Evolutionary conservation across 495 filamentous ascomycete genomes (phyloP).

Genomic region (Penicillium arizonense): DNA sequence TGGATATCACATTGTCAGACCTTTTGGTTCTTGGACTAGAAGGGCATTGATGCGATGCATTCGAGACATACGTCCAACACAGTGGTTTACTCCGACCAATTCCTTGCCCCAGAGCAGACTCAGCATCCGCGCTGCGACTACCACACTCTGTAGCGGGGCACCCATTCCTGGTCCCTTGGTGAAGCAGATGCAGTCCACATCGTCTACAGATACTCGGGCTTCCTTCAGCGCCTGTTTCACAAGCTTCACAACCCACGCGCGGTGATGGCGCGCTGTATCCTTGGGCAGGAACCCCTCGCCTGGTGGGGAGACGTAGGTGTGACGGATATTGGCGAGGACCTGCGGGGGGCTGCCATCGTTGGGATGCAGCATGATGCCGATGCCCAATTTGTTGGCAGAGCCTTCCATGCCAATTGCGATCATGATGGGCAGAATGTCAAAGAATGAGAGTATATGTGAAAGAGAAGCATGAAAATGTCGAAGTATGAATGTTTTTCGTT

Average conservation of each 20-base stretch:
- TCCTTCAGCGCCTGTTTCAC: constrained; percentile 73
- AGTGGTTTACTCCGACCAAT: constrained; percentile 94
- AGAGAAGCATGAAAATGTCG: background rate
- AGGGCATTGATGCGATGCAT: background rate
- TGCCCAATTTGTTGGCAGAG: constrained; percentile 95
- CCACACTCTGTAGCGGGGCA: constrained; percentile 86
- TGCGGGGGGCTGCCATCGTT: constrained; percentile 57
- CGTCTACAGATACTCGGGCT: constrained; percentile 56
- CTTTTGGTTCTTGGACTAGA: background rate
- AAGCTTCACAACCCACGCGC: constrained; percentile 75
- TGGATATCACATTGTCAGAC: constrained; percentile 22
- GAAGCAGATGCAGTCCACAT: constrained; percentile 92
- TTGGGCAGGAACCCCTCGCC: constrained; percentile 95
- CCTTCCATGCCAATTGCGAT: constrained; percentile 94
- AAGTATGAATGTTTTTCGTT: constrained; percentile 12
- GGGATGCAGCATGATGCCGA: constrained; percentile 87
- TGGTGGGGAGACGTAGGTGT: constrained; percentile 89
- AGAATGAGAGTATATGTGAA: background rate
- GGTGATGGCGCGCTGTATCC: constrained; percentile 91
- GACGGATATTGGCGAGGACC: constrained; percentile 89
- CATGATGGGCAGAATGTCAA: constrained; percentile 39
- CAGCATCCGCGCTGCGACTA: constrained; percentile 79
- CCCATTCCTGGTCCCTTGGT: constrained; percentile 97
- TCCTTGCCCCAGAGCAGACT: constrained; percentile 82
- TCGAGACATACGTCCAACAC: constrained; percentile 72